A percentile compares a stretch with the other conserved stretches of the same genome.
phyloP scores from a whole-genome alignment of 2,329 filamentous ascomycete species.

The Byssochlamys sp. region DNA sequence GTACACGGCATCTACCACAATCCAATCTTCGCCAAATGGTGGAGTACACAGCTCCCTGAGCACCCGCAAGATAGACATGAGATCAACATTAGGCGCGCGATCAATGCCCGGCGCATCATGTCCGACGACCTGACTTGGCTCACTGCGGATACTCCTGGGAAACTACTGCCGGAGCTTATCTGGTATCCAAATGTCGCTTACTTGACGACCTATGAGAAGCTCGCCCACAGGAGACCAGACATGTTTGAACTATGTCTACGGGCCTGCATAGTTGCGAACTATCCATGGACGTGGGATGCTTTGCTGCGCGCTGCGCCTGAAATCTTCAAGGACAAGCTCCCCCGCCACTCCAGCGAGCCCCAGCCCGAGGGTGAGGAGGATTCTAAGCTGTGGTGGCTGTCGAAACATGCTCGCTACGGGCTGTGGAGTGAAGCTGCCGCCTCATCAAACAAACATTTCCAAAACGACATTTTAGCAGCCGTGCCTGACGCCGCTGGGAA shows the following conservation, averaged over 20 bases:
- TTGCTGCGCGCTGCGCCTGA: no score
- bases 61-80: neutral
- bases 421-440: no score
- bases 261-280: neutral
- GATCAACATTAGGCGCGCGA: neutral
- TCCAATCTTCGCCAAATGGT: neutral
- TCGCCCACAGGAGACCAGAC: neutral
- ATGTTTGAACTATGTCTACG: neutral
- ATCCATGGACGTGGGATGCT: neutral
- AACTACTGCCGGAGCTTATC: neutral
- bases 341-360: no score
- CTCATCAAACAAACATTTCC: no score
- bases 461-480: no score
- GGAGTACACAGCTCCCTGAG: no score
- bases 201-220: neutral
- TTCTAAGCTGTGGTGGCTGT: no score
- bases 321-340: no score
- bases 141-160: neutral
- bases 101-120: neutral
- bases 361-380: no score
- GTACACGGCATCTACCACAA: neutral
- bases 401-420: no score
- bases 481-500: no score
- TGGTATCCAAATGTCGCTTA: neutral
- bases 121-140: neutral